A percentile compares a stretch with the other conserved stretches of the same genome.
These are phyloP conservation scores for Trichocomaceae sp. DNA, from an alignment of 2,329 filamentous ascomycete species.

Conservation along the genomic window DNA sequence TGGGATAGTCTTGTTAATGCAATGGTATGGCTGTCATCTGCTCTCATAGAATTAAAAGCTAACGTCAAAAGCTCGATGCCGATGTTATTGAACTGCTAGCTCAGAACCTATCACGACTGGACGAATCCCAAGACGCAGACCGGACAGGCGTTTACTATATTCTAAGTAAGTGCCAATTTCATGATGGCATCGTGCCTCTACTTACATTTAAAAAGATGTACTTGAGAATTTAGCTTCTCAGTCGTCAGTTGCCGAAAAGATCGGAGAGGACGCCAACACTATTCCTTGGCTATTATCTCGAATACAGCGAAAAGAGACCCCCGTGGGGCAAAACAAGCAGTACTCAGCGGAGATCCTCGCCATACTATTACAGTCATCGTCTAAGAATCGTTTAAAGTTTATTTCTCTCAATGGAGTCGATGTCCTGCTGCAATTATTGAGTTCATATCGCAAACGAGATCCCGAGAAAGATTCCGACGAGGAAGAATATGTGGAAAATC, in stretches of 20 bases:
- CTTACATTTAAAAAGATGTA: slow-evolving; percentile 44
- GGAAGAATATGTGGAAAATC: slow-evolving; percentile 89
- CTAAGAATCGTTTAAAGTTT: slow-evolving; percentile 58
- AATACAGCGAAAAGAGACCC: slow-evolving; percentile 61
- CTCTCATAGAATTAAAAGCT: not conserved
- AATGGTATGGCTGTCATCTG: slow-evolving; percentile 36
- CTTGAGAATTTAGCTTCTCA: slow-evolving; percentile 81
- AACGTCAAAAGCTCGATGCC: slow-evolving; percentile 30
- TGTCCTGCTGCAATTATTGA: slow-evolving; percentile 70
- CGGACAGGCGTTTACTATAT: slow-evolving; percentile 81
- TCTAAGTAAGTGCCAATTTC: slow-evolving; percentile 42
- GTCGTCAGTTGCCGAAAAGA: slow-evolving; percentile 58
- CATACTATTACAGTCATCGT: slow-evolving; percentile 73
- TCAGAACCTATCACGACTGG: slow-evolving; percentile 64
- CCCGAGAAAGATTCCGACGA: slow-evolving; percentile 80
- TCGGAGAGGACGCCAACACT: slow-evolving; percentile 62
- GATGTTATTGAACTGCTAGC: slow-evolving; percentile 38
- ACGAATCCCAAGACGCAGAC: slow-evolving; percentile 68
- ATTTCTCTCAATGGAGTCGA: slow-evolving; percentile 67
- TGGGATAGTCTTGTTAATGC: slow-evolving; percentile 69
- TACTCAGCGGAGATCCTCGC: slow-evolving; percentile 89
- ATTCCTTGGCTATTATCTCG: slow-evolving; percentile 72
- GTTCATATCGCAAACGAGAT: slow-evolving; percentile 77
- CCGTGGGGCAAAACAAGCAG: slow-evolving; percentile 83
- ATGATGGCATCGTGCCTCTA: not conserved